These are phyloP conservation scores for Pichia sp. DNA, from an alignment of 1,139 yeast species.

Conservation along the genomic window DNA sequence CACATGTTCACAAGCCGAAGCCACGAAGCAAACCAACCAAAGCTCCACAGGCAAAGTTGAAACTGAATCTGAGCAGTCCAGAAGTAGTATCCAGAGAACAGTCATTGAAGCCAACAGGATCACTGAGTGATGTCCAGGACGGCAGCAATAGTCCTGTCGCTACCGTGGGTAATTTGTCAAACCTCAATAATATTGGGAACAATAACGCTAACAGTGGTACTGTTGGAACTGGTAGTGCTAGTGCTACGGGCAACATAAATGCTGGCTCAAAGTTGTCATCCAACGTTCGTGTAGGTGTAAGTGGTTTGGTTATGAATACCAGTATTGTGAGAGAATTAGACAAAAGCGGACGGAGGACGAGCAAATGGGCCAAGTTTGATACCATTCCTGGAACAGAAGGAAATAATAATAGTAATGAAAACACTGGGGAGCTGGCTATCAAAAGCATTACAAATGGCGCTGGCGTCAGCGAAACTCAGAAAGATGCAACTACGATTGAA, in stretches of 20 bases:
- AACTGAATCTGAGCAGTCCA: background rate
- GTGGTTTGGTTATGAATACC: slow-evolving; percentile 21
- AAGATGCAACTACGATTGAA: background rate
- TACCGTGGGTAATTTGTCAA: background rate
- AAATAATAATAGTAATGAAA: background rate
- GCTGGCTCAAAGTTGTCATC: slow-evolving; percentile 13
- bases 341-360: slow-evolving; percentile 14
- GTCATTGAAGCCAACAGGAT: slow-evolving; percentile 7
- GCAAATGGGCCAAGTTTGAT: slow-evolving; percentile 16
- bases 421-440: background rate
- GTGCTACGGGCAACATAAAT: background rate
- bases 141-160: slow-evolving; percentile 1
- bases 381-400: background rate
- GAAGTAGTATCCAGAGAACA: slow-evolving; percentile 1
- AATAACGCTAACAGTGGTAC: background rate
- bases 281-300: slow-evolving; percentile 18
- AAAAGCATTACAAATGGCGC: background rate
- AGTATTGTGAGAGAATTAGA: slow-evolving; percentile 20
- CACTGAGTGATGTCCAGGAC: background rate
- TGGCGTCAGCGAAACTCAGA: background rate
- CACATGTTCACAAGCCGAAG: slow-evolving; percentile 6
- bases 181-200: background rate
- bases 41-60: background rate
- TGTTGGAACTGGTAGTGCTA: background rate
- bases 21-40: slow-evolving; percentile 3